Conservation (phyloP, 2,329 filamentous ascomycete genomes). For the Penicillium sp. region DNA sequence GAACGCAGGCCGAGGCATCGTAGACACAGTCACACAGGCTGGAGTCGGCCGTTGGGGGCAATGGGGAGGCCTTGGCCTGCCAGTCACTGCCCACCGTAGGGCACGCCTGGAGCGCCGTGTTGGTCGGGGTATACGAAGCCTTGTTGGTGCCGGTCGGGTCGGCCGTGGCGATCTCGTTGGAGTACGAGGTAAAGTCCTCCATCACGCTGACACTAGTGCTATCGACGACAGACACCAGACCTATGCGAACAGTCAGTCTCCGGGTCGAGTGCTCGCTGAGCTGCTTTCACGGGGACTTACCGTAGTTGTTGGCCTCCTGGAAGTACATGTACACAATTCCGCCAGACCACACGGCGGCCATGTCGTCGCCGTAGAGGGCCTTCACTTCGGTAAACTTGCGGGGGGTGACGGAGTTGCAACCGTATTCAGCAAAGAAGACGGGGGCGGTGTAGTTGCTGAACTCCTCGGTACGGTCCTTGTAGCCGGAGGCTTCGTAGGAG, state of each 20-base stretch:
- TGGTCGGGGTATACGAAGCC: constrained; percentile 67
- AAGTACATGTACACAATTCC: constrained; percentile 99
- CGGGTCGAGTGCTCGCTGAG: too few relatives aligned
- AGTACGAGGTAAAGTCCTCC: constrained; percentile 69
- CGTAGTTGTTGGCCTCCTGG: constrained; percentile 72
- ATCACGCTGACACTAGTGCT: constrained; percentile 62
- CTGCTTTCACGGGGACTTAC: too few relatives aligned
- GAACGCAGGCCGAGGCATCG: constrained; percentile 65
- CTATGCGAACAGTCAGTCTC: constrained; percentile 51
- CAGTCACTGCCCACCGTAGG: constrained; percentile 63
- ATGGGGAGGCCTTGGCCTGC: constrained; percentile 59
- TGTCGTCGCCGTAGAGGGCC: constrained; percentile 72
- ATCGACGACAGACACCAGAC: constrained; percentile 52
- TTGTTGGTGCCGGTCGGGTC: constrained; percentile 64
- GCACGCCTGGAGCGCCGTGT: constrained; percentile 65
- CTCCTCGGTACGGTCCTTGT: constrained; percentile 74
- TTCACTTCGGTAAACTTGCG: constrained; percentile 80
- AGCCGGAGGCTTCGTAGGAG: constrained; percentile 70
- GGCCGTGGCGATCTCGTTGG: constrained; percentile 64
- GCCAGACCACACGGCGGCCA: constrained; percentile 83
- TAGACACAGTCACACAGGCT: constrained; percentile 81
- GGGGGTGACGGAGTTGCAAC: constrained; percentile 71
- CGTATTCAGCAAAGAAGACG: constrained; percentile 95
- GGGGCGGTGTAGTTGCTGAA: constrained; percentile 85
- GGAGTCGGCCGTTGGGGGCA: constrained; percentile 77